Percentiles rank a stretch among this genome's conserved stretches.
Evolutionary conservation across 257 asterid species (phyloP).

Genomic region (Perilla frutescens): DNA sequence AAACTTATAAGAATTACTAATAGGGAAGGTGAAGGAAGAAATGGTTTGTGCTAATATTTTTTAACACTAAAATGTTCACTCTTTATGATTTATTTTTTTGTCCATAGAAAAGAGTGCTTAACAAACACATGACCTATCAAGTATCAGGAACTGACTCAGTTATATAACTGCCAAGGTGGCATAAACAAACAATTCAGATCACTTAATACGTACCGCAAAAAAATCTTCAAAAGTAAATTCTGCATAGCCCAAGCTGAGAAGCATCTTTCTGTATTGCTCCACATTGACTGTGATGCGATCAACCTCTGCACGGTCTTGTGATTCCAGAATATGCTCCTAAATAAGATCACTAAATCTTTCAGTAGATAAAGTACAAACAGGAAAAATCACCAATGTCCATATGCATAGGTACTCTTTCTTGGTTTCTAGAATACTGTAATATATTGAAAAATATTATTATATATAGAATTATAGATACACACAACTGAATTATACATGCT

Average conservation of each 20-base stretch:
- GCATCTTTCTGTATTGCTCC: conserved; percentile 86
- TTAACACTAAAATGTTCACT: conserved; percentile 16
- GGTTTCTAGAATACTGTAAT: conserved; percentile 58
- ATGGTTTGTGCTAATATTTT: conserved; percentile 3
- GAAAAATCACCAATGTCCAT: conserved; percentile 11
- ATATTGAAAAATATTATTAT: background rate
- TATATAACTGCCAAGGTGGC: conserved; percentile 12
- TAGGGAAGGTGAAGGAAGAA: conserved; percentile 6
- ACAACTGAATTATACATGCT: background rate
- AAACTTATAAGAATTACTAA: background rate
- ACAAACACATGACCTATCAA: conserved; percentile 7
- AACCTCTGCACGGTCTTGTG: conserved; percentile 83
- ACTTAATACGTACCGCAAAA: conserved; percentile 59
- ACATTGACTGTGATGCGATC: conserved; percentile 65
- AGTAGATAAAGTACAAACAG: conserved; percentile 32
- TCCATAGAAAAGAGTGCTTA: background rate
- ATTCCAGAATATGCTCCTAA: conserved; percentile 84
- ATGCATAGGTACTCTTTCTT: conserved; percentile 55
- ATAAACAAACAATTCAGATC: conserved; percentile 25
- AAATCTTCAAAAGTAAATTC: conserved; percentile 98
- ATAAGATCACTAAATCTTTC: conserved; percentile 32
- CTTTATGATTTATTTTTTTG: background rate
- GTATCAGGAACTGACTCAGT: background rate
- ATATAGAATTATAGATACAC: too few relatives aligned
- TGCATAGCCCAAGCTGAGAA: conserved; percentile 82